These are phyloP conservation scores for Periconia sp. DNA, from an alignment of 2,329 filamentous ascomycete genomes.

Conservation along the genomic window DNA sequence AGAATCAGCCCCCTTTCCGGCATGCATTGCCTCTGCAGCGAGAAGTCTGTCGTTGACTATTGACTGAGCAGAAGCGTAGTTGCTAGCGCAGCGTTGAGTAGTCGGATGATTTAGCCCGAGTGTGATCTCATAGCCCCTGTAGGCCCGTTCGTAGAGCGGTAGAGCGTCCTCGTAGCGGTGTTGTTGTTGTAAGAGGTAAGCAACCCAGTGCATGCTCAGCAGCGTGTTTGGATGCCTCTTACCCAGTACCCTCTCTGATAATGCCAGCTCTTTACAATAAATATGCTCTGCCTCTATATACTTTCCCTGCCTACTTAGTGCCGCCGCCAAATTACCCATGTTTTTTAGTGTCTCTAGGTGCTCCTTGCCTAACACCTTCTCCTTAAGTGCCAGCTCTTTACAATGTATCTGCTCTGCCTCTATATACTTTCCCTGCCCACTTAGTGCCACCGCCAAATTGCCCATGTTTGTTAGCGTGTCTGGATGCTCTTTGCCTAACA, in stretches of 20 bases:
- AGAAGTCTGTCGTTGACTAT: too few species aligned
- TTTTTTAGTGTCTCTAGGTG: not conserved
- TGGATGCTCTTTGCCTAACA: slow-evolving; percentile 1
- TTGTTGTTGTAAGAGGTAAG: not conserved
- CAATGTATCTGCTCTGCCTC: slow-evolving; percentile 1
- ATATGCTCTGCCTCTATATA: not conserved
- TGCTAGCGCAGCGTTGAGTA: too few species aligned
- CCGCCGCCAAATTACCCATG: not conserved
- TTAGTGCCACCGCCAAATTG: not conserved
- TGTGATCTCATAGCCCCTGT: not conserved
- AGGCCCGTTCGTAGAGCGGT: not conserved
- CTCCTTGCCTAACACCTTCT: slow-evolving; percentile 1
- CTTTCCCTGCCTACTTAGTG: not conserved
- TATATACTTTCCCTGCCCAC: slow-evolving; percentile 1
- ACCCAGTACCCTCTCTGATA: slow-evolving; percentile 1
- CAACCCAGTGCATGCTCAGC: too few species aligned
- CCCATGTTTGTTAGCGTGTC: slow-evolving; percentile 1
- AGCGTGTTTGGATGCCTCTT: too few species aligned
- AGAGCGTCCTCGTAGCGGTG: not conserved
- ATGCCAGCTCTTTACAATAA: slow-evolving; percentile 4
- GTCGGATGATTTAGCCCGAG: not conserved
- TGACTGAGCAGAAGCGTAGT: too few species aligned
- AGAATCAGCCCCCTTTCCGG: too few species aligned
- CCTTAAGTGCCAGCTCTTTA: not conserved
- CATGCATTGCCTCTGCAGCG: too few species aligned